A percentile compares a stretch with the other conserved stretches of the same genome.
Conservation (phyloP, 2,329 filamentous ascomycete genomes). For the Trichoderma citrinoviride region DNA sequence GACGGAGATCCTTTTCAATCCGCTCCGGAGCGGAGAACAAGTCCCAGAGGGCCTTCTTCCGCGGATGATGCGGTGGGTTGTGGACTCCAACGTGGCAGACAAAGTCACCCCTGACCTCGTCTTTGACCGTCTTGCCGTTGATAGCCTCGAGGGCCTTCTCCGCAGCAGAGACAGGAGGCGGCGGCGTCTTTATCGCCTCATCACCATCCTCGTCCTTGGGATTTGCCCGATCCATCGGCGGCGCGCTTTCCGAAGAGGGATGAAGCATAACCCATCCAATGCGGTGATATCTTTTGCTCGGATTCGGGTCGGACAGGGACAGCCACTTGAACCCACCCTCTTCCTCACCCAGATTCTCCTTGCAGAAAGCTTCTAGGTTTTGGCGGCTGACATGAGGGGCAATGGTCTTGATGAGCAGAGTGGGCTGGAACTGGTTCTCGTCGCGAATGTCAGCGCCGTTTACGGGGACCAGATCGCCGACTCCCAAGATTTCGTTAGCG, state of each 20-base stretch:
- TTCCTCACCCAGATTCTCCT: conserved; percentile 86
- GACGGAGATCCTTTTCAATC: conserved; percentile 81
- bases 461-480: conserved; percentile 83
- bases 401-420: conserved; percentile 95
- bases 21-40: conserved; percentile 92
- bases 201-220: conserved; percentile 67
- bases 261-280: conserved; percentile 99
- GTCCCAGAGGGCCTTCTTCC: conserved; percentile 97
- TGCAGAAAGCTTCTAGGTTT: conserved; percentile 92
- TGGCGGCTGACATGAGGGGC: conserved; percentile 91
- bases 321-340: conserved; percentile 94
- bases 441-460: conserved; percentile 84
- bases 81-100: conserved; percentile 97
- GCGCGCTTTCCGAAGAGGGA: conserved; percentile 65
- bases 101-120: conserved; percentile 90
- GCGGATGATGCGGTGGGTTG: conserved; percentile 77
- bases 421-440: conserved; percentile 83
- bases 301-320: conserved; percentile 93
- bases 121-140: conserved; percentile 95
- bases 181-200: conserved; percentile 53
- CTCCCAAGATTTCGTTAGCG: conserved; percentile 86
- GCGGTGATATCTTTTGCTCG: conserved; percentile 92
- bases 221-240: conserved; percentile 68
- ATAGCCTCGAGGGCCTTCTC: conserved; percentile 90
- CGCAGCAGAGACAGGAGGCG: conserved; percentile 57